A percentile compares a stretch with the other conserved stretches of the same genome.
Evolutionary conservation across 2,329 filamentous ascomycete species (phyloP).

Genomic region (Monilinia aucupariae): DNA sequence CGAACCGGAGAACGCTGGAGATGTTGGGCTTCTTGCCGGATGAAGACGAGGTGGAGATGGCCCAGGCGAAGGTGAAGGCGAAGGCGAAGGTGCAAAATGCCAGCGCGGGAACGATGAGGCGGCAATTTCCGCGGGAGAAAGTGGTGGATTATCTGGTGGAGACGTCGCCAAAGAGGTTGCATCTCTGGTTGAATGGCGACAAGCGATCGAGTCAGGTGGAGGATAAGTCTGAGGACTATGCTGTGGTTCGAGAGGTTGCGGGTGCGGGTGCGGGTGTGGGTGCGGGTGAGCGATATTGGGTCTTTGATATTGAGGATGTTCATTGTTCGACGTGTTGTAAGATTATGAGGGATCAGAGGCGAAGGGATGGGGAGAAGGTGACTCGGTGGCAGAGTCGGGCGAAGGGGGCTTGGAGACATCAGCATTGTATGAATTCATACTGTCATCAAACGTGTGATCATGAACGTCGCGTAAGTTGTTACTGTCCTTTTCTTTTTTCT

Average conservation of each 20-base stretch:
- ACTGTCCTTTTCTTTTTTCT: too few relatives aligned
- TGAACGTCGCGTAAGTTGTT: background rate
- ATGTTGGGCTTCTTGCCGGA: background rate
- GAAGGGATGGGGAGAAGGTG: background rate
- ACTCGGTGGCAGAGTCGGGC: background rate
- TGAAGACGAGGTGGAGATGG: background rate
- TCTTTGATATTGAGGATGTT: constrained; percentile 16
- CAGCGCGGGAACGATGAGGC: background rate
- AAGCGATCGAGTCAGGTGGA: constrained; percentile 2
- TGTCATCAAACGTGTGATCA: constrained; percentile 2
- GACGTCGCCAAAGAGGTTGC: background rate
- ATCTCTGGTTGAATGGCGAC: constrained; percentile 4
- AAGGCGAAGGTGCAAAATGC: too few relatives aligned
- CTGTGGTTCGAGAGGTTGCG: background rate
- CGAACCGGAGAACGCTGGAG: background rate
- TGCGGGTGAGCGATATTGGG: background rate
- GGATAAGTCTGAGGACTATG: constrained; percentile 5
- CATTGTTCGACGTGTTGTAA: constrained; percentile 7
- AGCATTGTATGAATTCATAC: constrained; percentile 12
- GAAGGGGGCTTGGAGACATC: constrained; percentile 1
- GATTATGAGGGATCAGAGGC: background rate
- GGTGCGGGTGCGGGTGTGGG: background rate
- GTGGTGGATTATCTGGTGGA: background rate
- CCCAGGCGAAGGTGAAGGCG: too few relatives aligned
- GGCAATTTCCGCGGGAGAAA: background rate